Conservation (phyloP, 257 asterid species). For the Scutellaria galericulata region DNA sequence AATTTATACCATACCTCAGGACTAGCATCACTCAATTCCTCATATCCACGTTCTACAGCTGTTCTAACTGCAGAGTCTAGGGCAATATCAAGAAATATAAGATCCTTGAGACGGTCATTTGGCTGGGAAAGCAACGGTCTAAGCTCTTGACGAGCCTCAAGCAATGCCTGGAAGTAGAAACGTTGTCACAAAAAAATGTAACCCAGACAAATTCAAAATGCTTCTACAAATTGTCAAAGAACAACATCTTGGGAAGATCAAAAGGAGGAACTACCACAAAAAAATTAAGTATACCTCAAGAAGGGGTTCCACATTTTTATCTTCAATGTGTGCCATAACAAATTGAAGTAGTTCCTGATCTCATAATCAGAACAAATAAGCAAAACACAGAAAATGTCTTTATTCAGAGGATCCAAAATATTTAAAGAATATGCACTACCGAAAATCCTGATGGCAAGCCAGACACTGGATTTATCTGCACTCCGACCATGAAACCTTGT, state of each 20-base stretch:
- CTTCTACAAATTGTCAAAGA: constrained; percentile 13
- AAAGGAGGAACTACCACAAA: constrained; percentile 30
- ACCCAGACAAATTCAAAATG: constrained; percentile 21
- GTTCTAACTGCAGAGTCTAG: constrained; percentile 97
- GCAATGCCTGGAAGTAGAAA: constrained; percentile 69
- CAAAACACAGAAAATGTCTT: constrained; percentile 18
- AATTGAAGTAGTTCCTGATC: constrained; percentile 84
- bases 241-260: neutral
- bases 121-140: constrained; percentile 81
- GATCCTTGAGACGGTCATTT: constrained; percentile 89
- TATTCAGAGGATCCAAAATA: constrained; percentile 21
- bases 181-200: constrained; percentile 17
- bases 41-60: constrained; percentile 96
- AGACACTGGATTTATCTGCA: constrained; percentile 87
- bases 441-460: constrained; percentile 95
- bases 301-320: constrained; percentile 84
- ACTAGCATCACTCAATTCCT: constrained; percentile 72
- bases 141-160: constrained; percentile 97
- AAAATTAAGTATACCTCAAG: constrained; percentile 70
- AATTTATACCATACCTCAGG: constrained; percentile 68
- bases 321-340: constrained; percentile 81
- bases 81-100: constrained; percentile 90
- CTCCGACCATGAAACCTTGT: constrained; percentile 99
- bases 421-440: constrained; percentile 49
- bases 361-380: constrained; percentile 32